These are phyloP conservation scores for Coleophoma crateriformis DNA, from an alignment of 2,329 filamentous ascomycete species.

Conservation along the genomic window DNA sequence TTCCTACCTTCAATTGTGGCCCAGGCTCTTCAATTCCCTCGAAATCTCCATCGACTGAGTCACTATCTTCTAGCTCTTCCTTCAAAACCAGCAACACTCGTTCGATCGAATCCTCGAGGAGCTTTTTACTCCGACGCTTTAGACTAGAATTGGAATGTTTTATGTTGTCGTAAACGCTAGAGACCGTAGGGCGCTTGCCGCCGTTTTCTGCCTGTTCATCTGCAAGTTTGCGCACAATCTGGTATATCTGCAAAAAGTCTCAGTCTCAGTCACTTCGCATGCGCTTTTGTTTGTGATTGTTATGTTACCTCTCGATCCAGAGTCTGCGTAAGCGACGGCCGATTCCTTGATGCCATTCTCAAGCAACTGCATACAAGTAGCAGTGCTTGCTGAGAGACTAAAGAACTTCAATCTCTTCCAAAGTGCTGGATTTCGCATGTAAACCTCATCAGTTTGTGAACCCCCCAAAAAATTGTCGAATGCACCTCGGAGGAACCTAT, in stretches of 20 bases:
- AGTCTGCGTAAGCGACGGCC: constrained; percentile 44
- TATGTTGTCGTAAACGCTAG: constrained; percentile 70
- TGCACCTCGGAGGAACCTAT: background rate
- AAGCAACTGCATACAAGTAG: background rate
- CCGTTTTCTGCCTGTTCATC: constrained; percentile 55
- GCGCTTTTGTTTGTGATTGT: too few relatives aligned
- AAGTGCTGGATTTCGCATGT: too few relatives aligned
- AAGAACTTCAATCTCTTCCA: too few relatives aligned
- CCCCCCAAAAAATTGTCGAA: background rate
- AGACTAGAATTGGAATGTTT: constrained; percentile 83
- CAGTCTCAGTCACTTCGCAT: constrained; percentile 4
- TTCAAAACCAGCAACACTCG: constrained; percentile 70
- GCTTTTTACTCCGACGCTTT: constrained; percentile 73
- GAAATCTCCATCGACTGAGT: constrained; percentile 43
- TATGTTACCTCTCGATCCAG: constrained; percentile 55
- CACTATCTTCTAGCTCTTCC: constrained; percentile 44
- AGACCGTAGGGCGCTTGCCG: constrained; percentile 46
- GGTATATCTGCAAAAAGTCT: constrained; percentile 52
- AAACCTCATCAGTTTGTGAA: background rate
- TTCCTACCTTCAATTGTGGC: constrained; percentile 21
- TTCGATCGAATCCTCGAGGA: constrained; percentile 81
- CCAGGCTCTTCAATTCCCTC: constrained; percentile 35
- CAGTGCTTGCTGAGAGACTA: too few relatives aligned
- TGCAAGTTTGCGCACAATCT: constrained; percentile 71
- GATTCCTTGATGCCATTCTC: constrained; percentile 26